phyloP scores from a whole-genome alignment of 345 rosid species.

The Populus pruinosa region DNA sequence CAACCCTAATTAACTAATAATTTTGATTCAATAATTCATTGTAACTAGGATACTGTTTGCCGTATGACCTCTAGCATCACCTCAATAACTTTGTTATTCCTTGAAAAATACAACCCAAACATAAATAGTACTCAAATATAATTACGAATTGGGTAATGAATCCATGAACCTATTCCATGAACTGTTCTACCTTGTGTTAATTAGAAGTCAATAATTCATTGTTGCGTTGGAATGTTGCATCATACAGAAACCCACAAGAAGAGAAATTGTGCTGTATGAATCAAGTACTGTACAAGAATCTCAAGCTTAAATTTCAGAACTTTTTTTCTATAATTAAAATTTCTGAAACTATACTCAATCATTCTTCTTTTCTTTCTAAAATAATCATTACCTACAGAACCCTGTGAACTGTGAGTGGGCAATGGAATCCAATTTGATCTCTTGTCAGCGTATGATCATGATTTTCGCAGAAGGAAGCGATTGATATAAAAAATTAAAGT shows the following conservation, averaged over 20 bases:
- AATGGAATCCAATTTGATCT: background rate
- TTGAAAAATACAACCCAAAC: background rate
- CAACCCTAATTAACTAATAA: background rate
- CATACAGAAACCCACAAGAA: background rate
- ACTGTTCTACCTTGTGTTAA: too few relatives aligned
- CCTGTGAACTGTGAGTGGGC: background rate
- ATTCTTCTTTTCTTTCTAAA: background rate
- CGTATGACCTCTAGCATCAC: background rate
- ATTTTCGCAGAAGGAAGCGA: background rate
- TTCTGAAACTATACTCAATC: background rate
- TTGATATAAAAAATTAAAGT: background rate
- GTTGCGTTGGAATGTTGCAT: background rate
- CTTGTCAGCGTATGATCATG: background rate
- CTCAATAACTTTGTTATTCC: background rate
- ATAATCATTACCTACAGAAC: background rate
- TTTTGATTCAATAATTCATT: background rate
- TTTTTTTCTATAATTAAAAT: background rate
- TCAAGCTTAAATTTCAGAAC: background rate
- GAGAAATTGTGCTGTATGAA: background rate
- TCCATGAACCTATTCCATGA: too few relatives aligned
- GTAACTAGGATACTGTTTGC: background rate
- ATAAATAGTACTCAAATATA: background rate
- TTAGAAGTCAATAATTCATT: background rate
- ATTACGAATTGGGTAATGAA: background rate
- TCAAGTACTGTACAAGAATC: background rate